Base-by-base conservation (phyloP, 768 basidiomycete species). In the Tubosaeta brunneosetosa region DNA sequence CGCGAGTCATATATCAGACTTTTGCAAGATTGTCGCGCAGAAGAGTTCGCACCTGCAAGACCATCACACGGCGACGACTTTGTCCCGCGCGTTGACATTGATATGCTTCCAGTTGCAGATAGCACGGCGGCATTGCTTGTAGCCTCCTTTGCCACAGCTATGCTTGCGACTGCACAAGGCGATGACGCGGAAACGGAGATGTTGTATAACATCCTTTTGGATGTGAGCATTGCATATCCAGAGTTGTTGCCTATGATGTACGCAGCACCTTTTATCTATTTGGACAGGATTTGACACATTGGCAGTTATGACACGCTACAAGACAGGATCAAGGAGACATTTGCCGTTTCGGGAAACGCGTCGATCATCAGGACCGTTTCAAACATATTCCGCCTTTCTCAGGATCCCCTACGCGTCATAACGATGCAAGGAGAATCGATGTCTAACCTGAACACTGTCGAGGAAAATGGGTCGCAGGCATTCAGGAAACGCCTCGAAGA, bases 161-260 rank as follows among this genome's bases (percentile, higher is more conserved):
- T 94, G 68, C 74, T 94, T 13, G 73, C 74, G 41, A 86, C 81
- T 7, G 84, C 88, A 1, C 85, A 90, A 61, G 84, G 86, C 3
- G 88, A 91, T 56, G 88, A 91, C 57, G 74, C 77, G 2, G 94
- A 97, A 70, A 85, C 85, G 2, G 82, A 91, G 65, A 85, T 94
- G 37, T 67, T 94, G 42, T 94, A 87, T 66, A 77, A 77, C 44
- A 66, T 95, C 31, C 75, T 97, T 29, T 81, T 88, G 29, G 85
- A 91, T 40, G 78, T 91, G 13, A 80, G 83, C 14, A 70, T 71
- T 7, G 68, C 74, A 9, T 86, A 82, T 67, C 91, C 91, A 1
- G 88, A 92, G 17, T 77, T 84, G 19, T 74, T 91, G 22, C 72
- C 82, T 2, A 76, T 90, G 64, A 78, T 81, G 91, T 92, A 73